Percentiles rank a stretch among this genome's conserved stretches.
Evolutionary conservation across 495 filamentous ascomycete species (phyloP).

Genomic region (Aspergillus nanangensis): DNA sequence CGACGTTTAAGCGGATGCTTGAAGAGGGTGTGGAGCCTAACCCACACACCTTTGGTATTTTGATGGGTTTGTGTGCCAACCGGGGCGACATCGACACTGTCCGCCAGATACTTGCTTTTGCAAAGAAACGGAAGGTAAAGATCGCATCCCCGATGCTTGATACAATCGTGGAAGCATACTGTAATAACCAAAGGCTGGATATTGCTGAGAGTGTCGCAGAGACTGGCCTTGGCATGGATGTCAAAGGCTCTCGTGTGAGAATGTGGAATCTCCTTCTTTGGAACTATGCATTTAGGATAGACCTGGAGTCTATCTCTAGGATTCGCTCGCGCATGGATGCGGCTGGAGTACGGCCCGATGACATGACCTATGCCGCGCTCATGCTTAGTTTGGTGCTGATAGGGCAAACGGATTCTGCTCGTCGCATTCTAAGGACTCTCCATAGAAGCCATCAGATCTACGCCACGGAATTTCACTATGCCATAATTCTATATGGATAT

Average conservation of each 20-base stretch:
- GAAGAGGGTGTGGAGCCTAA: constrained; percentile 42
- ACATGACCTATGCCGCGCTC: constrained; percentile 67
- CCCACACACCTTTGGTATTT: constrained; percentile 57
- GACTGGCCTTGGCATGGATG: constrained; percentile 30
- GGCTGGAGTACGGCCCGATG: constrained; percentile 54
- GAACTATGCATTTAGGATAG: constrained; percentile 60
- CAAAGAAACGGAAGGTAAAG: constrained; percentile 36
- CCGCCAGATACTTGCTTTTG: constrained; percentile 55
- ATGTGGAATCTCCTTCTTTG: constrained; percentile 79
- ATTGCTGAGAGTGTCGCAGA: constrained; percentile 60
- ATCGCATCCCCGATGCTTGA: constrained; percentile 53
- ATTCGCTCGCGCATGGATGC: constrained; percentile 60
- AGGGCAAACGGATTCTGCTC: constrained; percentile 60
- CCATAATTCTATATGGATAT: constrained; percentile 68
- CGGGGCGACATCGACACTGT: constrained; percentile 70
- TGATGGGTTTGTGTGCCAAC: constrained; percentile 68
- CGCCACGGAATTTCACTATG: constrained; percentile 66
- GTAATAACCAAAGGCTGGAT: constrained; percentile 53
- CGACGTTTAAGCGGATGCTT: constrained; percentile 54
- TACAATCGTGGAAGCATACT: constrained; percentile 63
- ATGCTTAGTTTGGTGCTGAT: constrained; percentile 63
- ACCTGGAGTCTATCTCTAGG: constrained; percentile 55
- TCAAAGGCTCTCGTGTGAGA: constrained; percentile 45
- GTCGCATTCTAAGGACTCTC: constrained; percentile 55
- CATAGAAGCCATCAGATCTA: constrained; percentile 54